phyloP scores from a whole-genome alignment of 163 green algal species.

The Scenedesmus sp. region DNA sequence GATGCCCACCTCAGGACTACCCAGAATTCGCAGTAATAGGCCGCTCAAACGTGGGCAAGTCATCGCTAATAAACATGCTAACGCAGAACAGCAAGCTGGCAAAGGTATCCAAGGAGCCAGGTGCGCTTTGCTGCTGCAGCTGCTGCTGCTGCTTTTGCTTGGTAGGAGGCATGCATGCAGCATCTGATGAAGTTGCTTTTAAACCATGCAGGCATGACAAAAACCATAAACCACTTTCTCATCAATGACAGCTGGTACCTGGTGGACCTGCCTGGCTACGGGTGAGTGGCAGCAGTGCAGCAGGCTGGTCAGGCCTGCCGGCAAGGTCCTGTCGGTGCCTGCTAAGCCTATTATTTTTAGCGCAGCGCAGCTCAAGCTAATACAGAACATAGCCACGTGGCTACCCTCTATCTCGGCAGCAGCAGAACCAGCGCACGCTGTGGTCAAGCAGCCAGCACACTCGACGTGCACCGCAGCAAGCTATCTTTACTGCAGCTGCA shows the following conservation, averaged over 20 bases:
- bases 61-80: conserved; percentile 96
- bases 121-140: conserved; percentile 54
- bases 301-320: background rate
- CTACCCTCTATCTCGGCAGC: too few relatives aligned
- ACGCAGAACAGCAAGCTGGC: conserved; percentile 87
- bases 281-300: conserved; percentile 65
- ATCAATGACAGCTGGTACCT: conserved; percentile 97
- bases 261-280: conserved; percentile 98
- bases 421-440: too few relatives aligned
- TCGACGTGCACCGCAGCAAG: too few relatives aligned
- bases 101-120: conserved; percentile 91
- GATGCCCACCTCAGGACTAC: conserved; percentile 79
- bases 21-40: conserved; percentile 98
- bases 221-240: conserved; percentile 97
- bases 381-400: too few relatives aligned
- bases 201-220: conserved; percentile 89
- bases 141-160: background rate
- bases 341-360: background rate
- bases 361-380: background rate
- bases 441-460: background rate
- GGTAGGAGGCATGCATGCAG: background rate
- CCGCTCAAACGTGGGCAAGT: conserved; percentile 98
- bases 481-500: too few relatives aligned
- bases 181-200: background rate
- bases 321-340: background rate